Base-by-base conservation (phyloP, 2,329 filamentous ascomycete genomes). In the Botrytis byssoidea region DNA sequence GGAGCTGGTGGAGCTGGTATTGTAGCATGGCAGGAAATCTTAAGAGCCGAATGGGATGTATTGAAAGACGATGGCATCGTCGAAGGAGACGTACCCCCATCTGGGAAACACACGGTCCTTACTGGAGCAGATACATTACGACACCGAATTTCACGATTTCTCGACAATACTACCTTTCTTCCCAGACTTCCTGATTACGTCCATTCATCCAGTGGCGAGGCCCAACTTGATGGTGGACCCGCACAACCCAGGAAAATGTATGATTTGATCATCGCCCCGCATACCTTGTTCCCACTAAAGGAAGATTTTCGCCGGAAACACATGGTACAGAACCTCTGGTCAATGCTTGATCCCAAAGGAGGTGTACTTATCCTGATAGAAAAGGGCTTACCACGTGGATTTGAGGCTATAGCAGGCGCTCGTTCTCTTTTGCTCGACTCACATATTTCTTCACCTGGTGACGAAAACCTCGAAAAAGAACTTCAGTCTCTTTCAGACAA, bases 131-230 rank as follows among this genome's bases (percentile, higher is more conserved):
- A 94, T 75, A 84, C 89, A 3, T 85, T 99, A 42, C 90, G 94
- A 29, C 86, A 92, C 73, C 91, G 94, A 46, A 86, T 94, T 37
- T 93, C 94, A 77, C 86, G 85, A 29, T 88, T 98, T 76, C 85
- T 99, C 20, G 88, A 97, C 55, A 92, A 98, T 81, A 98, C 96
- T 0, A 97, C 93, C 0, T 98, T 99, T 80, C 86, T 99, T 12
- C 95, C 95, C 12, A 90, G 95, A 6, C 84, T 98, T n/a, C 96
- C 96, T 0, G 94, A 98, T 79, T 94, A 95, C 76, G 83, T 94
- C 40, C 91, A 92, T 80, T 88, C 89, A 1, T 85, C 87, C 35
- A 85, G 90, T 74, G 88, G 88, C 67, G 85, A 87, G 16, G 86
- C 88, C 29, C 86, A 88, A 51, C 81, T 93, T 8, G 88, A 93